Base-by-base conservation (phyloP, 257 asterid genomes). In the Solanum boliviense region DNA sequence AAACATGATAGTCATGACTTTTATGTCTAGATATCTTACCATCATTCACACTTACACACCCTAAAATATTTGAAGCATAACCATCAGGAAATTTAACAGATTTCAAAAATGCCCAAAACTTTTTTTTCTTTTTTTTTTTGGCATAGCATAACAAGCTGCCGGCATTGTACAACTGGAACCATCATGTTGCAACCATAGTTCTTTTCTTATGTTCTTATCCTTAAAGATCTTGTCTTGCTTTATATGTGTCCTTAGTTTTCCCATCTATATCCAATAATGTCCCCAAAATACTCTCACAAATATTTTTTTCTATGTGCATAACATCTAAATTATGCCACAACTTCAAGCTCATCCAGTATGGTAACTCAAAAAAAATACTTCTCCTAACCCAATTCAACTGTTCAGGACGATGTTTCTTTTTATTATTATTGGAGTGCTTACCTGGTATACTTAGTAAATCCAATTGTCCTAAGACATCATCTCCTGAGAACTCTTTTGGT, bases 61-160 rank as follows among this genome's bases (percentile, higher is more conserved):
- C 25, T 10, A 52, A 72, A 16, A 84, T 89, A 73, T 83, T 89
- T 27, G 88, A 29, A 71, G 88, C 88, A 87, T 65, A 87, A 13
- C 87, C 89, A 89, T 89, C 88, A 7, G 32, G 65, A 62, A 15
- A 89, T 27, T 86, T 87, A 8, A 89, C 1, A 4, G 78, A 56
- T 5, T 41, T 67, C 0, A 74, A 39, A 25, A 89, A 83, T 7
- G 75, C 44, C 44, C 44, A 9, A 38, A 38, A 38, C 41, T 38
- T 38, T 9, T 38, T 38, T 38, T 9, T 9, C 44, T 38, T 12
- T 38, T 38, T 38, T 38, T 38, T 38, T 35, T 3, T 3, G 46
- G 6, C 7, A 78, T 13, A 1, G 12, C 4, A 46, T 32, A 81
- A 31, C 52, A 38, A 38, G 44, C 0, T 9, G 12, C 12, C 12